These are phyloP conservation scores for Fusarium sarcochroum DNA, from an alignment of 2,329 filamentous ascomycete species.

Conservation along the genomic window DNA sequence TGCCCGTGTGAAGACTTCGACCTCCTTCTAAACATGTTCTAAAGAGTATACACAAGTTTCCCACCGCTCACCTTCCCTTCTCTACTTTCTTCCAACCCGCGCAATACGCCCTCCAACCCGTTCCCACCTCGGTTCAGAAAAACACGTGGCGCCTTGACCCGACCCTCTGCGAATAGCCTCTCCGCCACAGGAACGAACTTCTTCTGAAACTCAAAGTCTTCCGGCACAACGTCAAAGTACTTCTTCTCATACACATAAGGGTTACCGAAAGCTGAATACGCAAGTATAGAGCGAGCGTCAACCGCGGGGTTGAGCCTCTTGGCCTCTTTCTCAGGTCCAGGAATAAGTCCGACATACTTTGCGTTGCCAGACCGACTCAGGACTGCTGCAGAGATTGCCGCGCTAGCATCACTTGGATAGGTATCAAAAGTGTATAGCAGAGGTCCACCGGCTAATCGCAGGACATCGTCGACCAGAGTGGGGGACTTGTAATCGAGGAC, in stretches of 20 bases:
- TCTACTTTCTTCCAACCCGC: not conserved
- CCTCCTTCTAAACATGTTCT: not conserved
- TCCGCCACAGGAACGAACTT: not conserved
- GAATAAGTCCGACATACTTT: not conserved
- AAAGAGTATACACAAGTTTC: constrained; percentile 15
- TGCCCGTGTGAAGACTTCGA: not conserved
- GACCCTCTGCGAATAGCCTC: rapidly evolving
- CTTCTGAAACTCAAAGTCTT: constrained; percentile 14
- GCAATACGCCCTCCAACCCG: not conserved
- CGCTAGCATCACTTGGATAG: not conserved
- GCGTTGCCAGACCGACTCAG: not conserved
- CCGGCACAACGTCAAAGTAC: not conserved
- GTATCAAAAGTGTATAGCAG: constrained; percentile 21
- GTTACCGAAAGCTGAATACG: constrained; percentile 13
- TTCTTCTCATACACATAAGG: constrained; percentile 4
- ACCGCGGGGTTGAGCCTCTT: not conserved
- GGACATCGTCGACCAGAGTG: constrained; percentile 41
- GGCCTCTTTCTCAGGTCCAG: not conserved
- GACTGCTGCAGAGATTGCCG: not conserved
- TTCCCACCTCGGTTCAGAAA: not conserved
- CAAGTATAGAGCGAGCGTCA: not conserved
- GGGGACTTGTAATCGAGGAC: constrained; percentile 61
- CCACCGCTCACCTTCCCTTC: not conserved
- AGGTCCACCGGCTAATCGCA: constrained; percentile 28
- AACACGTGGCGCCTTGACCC: not conserved